Evolutionary conservation across 306 rosid genomes (phyloP), one percentile per base, ranked within the genome.

Genomic region (Coriaria nepalensis): DNA sequence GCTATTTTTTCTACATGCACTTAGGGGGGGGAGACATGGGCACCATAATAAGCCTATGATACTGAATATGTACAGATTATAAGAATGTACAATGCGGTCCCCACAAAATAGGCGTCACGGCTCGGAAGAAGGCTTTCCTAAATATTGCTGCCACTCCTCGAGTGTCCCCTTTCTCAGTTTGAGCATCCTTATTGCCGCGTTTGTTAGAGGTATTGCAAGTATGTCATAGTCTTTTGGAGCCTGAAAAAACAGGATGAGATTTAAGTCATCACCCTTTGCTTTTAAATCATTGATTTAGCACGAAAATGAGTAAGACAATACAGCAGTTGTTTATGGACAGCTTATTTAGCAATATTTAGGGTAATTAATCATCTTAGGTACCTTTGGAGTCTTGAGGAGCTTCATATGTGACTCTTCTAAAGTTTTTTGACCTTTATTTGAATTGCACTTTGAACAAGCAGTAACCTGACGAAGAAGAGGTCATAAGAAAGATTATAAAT

Each of bases 71-170:
- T 20, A 20, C 29, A 20, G 29, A 20, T 20, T 20, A 20, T 20
- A 20, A 20, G 29, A 20, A 20, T 20, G 29, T 20, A 20, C 29
- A 20, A 20, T 20, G 29, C 29, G 29, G 29, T 20, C 29, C 29
- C 29, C 29, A 40, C 5, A 40, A 40, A 7, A 0, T 40, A 4
- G 11, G 5, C n/a, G 40, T 71, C 73, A 67, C 37, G 69, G 52
- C 53, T 73, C 68, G 13, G 32, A 59, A 56, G 72, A 58, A 39
- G 77, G 71, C 44, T 73, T 57, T 10, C 75, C 45, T 20, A 87
- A 78, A 68, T 87, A 87, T 69, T 87, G 96, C 38, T 77, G 96
- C 93, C 96, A 87, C 71, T 87, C 94, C 43, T 80, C 87, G 7
- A 94, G 96, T 7, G 94, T 87, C 41, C 88, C 93, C 74, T 75